phyloP scores from a whole-genome alignment of 768 basidiomycete species.

The Kwoniella europaea region DNA sequence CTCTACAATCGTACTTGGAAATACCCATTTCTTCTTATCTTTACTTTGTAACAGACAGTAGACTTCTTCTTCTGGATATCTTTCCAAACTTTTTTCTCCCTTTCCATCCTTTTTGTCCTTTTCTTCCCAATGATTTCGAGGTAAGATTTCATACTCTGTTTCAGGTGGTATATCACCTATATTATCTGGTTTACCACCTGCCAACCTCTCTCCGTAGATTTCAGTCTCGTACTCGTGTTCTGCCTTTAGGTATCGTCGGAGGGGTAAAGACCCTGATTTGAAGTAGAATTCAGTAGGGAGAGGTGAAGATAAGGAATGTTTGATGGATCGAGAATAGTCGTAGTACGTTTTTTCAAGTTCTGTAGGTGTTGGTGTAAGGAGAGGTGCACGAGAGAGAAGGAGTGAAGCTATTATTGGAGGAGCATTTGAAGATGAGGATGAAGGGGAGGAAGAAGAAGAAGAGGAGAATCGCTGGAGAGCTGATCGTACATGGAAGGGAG shows the following conservation, averaged over 20 bases:
- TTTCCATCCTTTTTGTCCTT: conserved; percentile 59
- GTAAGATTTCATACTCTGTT: conserved; percentile 37
- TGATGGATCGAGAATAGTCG: conserved; percentile 79
- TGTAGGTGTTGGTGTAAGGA: conserved; percentile 62
- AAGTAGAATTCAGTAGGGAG: conserved; percentile 91
- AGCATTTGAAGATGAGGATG: conserved; percentile 24
- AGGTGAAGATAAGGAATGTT: conserved; percentile 83
- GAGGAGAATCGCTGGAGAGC: conserved; percentile 17
- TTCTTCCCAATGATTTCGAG: conserved; percentile 34
- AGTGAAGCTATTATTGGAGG: conserved; percentile 51
- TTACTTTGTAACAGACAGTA: conserved; percentile 77
- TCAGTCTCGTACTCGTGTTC: conserved; percentile 72
- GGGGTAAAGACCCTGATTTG: conserved; percentile 83
- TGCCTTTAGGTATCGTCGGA: conserved; percentile 77
- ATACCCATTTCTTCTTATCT: conserved; percentile 70
- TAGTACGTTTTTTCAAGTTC: conserved; percentile 80
- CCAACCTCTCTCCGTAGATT: conserved; percentile 74
- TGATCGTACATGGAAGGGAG: neutral
- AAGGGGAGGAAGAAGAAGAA: conserved; percentile 19
- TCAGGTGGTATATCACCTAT: conserved; percentile 57
- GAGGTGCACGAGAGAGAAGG: conserved; percentile 58
- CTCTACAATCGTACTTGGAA: conserved; percentile 72
- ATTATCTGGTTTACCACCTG: conserved; percentile 56
- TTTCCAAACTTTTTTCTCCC: conserved; percentile 70
- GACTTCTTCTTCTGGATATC: conserved; percentile 81